Base-by-base conservation (phyloP, 148 eudicot genomes). In the Simmondsia chinensis region DNA sequence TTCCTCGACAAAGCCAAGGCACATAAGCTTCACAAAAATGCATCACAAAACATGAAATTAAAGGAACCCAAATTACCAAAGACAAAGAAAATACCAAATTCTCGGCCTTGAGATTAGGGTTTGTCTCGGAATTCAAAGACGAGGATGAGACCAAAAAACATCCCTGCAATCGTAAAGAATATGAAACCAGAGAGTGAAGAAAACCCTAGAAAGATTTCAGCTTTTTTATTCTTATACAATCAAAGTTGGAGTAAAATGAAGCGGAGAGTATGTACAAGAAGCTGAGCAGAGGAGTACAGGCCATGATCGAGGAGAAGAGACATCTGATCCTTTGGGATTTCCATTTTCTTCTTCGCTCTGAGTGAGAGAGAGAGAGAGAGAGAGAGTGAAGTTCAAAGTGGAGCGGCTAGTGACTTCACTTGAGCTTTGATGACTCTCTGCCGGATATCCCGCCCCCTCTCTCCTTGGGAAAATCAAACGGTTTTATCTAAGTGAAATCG, bases 261-360 rank as follows among this genome's bases (percentile, higher is more conserved):
- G 2, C 6, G 14, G 35, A 29, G 19, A 40, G 9, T 13, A 27
- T 2, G 44, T 84, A 89, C 97, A 27, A 91, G 94, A 44, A 85
- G 67, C 64, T 91, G 77, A 49, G 97, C 97, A 4, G 97, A 91
- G 68, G 29, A 33, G 71, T 63, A 68, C 60, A 91, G 88, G 60
- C 97, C 97, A 17, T 73, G 68, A 52, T 91, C 97, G 33, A 91
- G 66, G 8, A 91, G 83, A 15, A 66, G 36, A 4, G 77, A 16
- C 53, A 91, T 69, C 34, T 91, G 85, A 39, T 91, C 97, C 58
- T 74, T 91, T 0, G 83, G 85, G 22, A 73, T 76, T 7, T 91
- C 97, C 97, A 91, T 91, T 46, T 7, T 33, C 9, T n/a, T n/a
- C n/a, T n/a, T n/a, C n/a, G n/a, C n/a, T n/a, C n/a, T n/a, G n/a